phyloP scores from a whole-genome alignment of 73 alveolate species.

The Stentor coeruleus region DNA sequence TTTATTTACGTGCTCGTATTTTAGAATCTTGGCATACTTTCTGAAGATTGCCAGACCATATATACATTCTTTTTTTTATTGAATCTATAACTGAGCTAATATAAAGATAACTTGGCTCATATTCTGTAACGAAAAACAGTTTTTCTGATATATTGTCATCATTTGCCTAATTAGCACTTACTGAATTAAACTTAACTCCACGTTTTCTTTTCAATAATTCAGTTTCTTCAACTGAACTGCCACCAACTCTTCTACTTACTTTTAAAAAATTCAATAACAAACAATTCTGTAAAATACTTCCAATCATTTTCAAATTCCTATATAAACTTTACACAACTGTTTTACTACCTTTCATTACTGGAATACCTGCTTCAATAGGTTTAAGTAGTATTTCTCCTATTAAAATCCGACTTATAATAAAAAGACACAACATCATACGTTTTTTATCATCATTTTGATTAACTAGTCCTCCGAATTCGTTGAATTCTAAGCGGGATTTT shows the following conservation, averaged over 20 bases:
- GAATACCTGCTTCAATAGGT: neutral
- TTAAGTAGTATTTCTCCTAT: conserved; percentile 25
- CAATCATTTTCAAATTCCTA: neutral
- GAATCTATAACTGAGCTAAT: too few species aligned
- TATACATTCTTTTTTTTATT: too few species aligned
- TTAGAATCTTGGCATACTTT: too few species aligned
- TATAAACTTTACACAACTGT: neutral
- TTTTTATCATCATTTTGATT: conserved; percentile 2
- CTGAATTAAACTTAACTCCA: neutral
- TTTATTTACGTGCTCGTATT: too few species aligned
- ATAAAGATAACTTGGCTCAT: too few species aligned
- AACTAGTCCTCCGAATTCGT: conserved; percentile 24
- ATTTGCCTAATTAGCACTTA: neutral
- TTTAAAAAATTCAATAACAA: neutral
- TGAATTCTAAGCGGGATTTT: conserved; percentile 4
- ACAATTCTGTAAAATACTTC: neutral
- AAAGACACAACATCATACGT: conserved; percentile 28
- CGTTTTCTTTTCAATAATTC: neutral
- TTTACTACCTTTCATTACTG: neutral
- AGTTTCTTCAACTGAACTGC: neutral
- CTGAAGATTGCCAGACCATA: too few species aligned
- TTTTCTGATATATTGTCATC: neutral
- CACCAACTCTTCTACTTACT: neutral
- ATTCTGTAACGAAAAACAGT: neutral
- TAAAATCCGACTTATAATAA: conserved; percentile 28